Evolutionary conservation across 805 yeast species (phyloP).

Genomic region (Pichia occidentalis): DNA sequence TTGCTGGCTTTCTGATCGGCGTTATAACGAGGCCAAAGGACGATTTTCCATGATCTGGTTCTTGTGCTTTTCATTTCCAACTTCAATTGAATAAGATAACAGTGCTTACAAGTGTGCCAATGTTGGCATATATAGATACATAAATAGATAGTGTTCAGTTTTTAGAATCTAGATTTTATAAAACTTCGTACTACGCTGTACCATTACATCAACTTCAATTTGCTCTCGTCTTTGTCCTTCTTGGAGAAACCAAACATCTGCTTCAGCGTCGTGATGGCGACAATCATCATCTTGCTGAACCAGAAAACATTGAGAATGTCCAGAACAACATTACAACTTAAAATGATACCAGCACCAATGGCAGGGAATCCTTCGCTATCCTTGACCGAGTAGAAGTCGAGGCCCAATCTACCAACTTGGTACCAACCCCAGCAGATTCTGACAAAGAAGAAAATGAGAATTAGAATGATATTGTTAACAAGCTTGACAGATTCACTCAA

Average conservation of each 20-base stretch:
- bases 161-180: too few species aligned
- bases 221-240: slow-evolving; percentile 21
- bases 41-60: too few species aligned
- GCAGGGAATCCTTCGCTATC: slow-evolving; percentile 26
- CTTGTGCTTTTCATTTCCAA: too few species aligned
- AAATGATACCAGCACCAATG: slow-evolving; percentile 23
- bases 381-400: slow-evolving; percentile 25
- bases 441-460: slow-evolving; percentile 30
- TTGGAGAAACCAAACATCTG: slow-evolving; percentile 25
- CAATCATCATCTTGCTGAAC: slow-evolving; percentile 34
- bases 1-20: too few species aligned
- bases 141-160: too few species aligned
- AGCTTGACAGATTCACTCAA: slow-evolving; percentile 27
- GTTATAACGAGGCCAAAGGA: too few species aligned
- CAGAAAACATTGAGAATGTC: slow-evolving; percentile 32
- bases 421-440: slow-evolving; percentile 36
- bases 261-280: slow-evolving; percentile 30
- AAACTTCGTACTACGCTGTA: too few species aligned
- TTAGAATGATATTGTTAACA: slow-evolving; percentile 30
- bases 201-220: slow-evolving; percentile 29
- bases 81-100: too few species aligned
- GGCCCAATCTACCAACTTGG: slow-evolving; percentile 25
- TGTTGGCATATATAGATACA: too few species aligned
- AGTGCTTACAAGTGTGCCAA: too few species aligned
- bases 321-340: slow-evolving; percentile 29